Evolutionary conservation across 768 basidiomycete species (phyloP).

Genomic region (Ephemerocybe angulata): DNA sequence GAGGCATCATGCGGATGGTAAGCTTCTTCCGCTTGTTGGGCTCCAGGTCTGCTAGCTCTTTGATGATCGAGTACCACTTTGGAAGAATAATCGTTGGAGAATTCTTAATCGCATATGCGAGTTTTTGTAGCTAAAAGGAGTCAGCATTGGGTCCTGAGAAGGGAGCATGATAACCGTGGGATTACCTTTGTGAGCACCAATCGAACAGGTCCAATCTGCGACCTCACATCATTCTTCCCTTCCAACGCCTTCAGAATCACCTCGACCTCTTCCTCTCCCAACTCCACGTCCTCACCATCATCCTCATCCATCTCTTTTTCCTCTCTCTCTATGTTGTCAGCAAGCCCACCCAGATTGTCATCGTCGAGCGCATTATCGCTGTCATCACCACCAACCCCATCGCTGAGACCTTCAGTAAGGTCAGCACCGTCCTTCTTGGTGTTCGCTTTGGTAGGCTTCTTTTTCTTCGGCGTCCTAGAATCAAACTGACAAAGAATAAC

Average conservation of each 20-base stretch:
- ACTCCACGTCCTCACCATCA: slow-evolving; percentile 16
- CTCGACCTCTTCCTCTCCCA: slow-evolving; percentile 15
- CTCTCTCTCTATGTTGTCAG: too few relatives aligned
- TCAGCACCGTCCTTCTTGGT: slow-evolving; percentile 6
- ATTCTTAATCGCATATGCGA: slow-evolving; percentile 15
- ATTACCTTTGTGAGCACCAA: slow-evolving; percentile 30
- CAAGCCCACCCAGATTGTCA: too few relatives aligned
- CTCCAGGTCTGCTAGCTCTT: slow-evolving; percentile 5
- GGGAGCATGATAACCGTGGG: neutral
- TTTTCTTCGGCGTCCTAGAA: too few relatives aligned
- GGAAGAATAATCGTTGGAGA: slow-evolving; percentile 29
- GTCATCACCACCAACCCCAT: too few relatives aligned
- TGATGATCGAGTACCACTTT: slow-evolving; percentile 18
- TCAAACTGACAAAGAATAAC: slow-evolving; percentile 31
- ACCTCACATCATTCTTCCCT: too few relatives aligned
- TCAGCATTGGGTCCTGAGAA: neutral
- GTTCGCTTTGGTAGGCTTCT: too few relatives aligned
- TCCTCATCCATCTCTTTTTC: slow-evolving; percentile 12
- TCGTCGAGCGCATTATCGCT: too few relatives aligned
- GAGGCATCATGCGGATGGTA: slow-evolving; percentile 20
- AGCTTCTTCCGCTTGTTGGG: neutral
- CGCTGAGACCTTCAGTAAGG: too few relatives aligned
- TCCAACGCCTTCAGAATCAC: too few relatives aligned
- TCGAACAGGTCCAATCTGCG: too few relatives aligned
- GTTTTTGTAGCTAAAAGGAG: slow-evolving; percentile 16